Evolutionary conservation across 495 filamentous ascomycete species (phyloP), one percentile per base, ranked within the genome.

Genomic region (Hyaloscypha bicolor): DNA sequence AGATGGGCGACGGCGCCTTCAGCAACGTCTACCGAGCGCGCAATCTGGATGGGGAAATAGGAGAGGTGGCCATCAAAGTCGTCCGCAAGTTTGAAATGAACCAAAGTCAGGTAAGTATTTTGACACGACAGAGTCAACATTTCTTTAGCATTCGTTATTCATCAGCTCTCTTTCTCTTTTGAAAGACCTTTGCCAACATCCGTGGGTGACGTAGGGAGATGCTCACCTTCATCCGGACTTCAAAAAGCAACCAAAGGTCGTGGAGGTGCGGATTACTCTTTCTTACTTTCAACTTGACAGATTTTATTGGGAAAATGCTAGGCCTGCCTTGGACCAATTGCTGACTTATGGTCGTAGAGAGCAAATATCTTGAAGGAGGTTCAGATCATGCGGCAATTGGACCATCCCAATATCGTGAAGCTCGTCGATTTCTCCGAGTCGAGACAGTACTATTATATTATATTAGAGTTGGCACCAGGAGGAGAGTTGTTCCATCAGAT

Each of bases 21-120:
- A 97, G 94, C 82, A 99, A 99, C 68, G 95, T 99, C 63, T 99
- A 97, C 76, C 88, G 92, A 4, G 95, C 96, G 21, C 83, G 82
- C 65, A 96, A 99, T 77, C 81, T 79, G 5, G 72, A 82, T 22
- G 88, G 89, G 25, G 80, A 89, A 61, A 83, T 84, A 51, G 88
- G 86, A 52, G 91, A 99, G 73, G 93, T 95, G 19, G 95, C 95
- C 55, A 98, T 99, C 85, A 99, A 99, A 75, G 95, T 99, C 29
- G 95, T 99, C 63, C 89, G 95, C 64, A 99, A 99, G 79, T 99
- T 91, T 74, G 96, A 99, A 80, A 97, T 99, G 91, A 98, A 97
- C 76, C 91, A 88, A 60, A 93, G 86, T 81, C 95, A 99, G 93
- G 95, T 99, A 86, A 83, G 91, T 87, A 55, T 76, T 76, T 65